Percentiles rank a stretch among this genome's conserved stretches.
Conservation (phyloP, 306 rosid genomes). For the Pyrus pyrifolia region DNA sequence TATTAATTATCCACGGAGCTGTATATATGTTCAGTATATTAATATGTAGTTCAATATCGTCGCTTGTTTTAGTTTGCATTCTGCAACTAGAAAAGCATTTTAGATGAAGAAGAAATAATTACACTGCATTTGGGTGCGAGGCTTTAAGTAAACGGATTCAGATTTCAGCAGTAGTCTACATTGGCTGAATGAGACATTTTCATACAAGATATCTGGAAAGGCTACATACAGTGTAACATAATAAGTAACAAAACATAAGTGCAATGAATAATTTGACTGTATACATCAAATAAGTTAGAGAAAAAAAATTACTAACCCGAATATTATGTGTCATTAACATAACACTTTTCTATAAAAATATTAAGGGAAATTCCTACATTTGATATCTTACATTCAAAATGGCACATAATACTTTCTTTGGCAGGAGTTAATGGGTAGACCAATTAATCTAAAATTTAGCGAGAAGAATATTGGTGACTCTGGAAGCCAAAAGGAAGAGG, state of each 20-base stretch:
- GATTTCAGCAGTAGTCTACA: not conserved
- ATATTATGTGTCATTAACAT: not conserved
- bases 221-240: too few relatives aligned
- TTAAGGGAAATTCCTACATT: not conserved
- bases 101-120: constrained; percentile 1
- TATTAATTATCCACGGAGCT: not conserved
- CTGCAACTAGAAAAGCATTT: not conserved
- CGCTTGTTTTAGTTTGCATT: not conserved
- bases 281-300: not conserved
- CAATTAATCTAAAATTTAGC: constrained; percentile 63
- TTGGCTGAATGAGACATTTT: not conserved
- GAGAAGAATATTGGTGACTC: constrained; percentile 41
- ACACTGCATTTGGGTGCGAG: not conserved
- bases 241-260: too few relatives aligned
- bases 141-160: not conserved
- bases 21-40: not conserved
- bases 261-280: not conserved
- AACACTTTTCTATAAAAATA: not conserved
- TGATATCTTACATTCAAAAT: not conserved
- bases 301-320: not conserved
- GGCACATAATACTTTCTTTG: not conserved
- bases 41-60: not conserved
- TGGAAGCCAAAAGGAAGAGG: constrained; percentile 39
- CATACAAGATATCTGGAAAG: too few relatives aligned
- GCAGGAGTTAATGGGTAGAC: constrained; percentile 81